Percentiles rank a stretch among this genome's conserved stretches.
Conservation (phyloP, 176 grass and related monocot genomes). For the Aegilops tauschii region DNA sequence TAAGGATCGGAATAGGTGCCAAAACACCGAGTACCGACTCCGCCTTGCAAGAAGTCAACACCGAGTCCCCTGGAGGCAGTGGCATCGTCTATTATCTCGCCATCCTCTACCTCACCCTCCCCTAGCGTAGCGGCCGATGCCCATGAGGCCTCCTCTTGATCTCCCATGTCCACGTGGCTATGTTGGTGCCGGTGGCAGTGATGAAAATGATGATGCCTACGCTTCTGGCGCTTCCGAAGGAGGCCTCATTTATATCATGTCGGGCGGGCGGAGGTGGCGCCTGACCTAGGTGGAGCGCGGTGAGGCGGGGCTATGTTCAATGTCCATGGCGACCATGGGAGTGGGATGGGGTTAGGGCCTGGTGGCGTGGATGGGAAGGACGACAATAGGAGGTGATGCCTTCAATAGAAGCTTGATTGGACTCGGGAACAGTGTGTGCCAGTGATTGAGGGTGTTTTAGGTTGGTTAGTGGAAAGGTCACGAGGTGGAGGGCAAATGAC, state of each 20-base stretch:
- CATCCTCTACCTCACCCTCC: too few relatives aligned
- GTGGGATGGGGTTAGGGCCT: background rate
- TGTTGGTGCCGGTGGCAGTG: too few relatives aligned
- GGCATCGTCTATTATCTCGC: too few relatives aligned
- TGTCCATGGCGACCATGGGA: background rate
- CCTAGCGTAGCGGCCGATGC: too few relatives aligned
- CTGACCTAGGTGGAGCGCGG: background rate
- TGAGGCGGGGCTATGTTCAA: too few relatives aligned
- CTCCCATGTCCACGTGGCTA: too few relatives aligned
- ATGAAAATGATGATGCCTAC: background rate
- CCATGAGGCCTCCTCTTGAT: too few relatives aligned
- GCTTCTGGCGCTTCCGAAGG: constrained; percentile 58
- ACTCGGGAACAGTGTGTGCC: background rate
- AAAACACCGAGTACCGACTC: too few relatives aligned
- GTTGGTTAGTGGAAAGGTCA: background rate
- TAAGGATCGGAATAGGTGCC: too few relatives aligned
- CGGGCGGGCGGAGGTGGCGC: background rate
- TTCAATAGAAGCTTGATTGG: background rate
- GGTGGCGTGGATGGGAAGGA: background rate
- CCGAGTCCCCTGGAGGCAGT: too few relatives aligned
- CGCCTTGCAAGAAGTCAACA: too few relatives aligned
- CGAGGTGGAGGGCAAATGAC: background rate
- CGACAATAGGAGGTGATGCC: background rate
- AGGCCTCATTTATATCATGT: background rate
- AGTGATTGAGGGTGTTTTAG: background rate